Percentiles rank a stretch among this genome's conserved stretches.
Evolutionary conservation across 169 alveolate genomes (phyloP).

Genomic region (Plasmodium coatneyi): DNA sequence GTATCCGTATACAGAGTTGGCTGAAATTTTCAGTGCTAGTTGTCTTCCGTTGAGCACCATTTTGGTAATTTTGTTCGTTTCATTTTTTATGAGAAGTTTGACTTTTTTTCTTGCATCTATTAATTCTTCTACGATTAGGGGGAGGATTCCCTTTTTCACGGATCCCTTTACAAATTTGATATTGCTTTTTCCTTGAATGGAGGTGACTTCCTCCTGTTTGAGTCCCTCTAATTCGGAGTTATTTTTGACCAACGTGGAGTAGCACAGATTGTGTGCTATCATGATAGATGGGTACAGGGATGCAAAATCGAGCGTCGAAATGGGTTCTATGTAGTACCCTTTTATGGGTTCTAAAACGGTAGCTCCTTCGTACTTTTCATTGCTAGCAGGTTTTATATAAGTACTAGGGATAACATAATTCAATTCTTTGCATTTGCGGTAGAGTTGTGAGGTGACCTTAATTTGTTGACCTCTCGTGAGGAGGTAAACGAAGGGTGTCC

Average conservation of each 20-base stretch:
- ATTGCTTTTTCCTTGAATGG: constrained; percentile 43
- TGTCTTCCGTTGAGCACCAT: constrained; percentile 99
- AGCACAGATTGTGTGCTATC: constrained; percentile 99
- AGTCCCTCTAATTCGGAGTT: constrained; percentile 77
- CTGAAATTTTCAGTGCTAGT: constrained; percentile 98
- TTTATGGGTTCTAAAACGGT: constrained; percentile 94
- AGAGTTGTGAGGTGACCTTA: constrained; percentile 96
- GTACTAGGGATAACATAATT: constrained; percentile 94
- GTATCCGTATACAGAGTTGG: constrained; percentile 99
- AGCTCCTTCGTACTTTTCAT: constrained; percentile 95
- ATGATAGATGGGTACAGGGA: constrained; percentile 99
- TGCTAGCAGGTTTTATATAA: constrained; percentile 65
- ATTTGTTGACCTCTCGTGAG: constrained; percentile 98
- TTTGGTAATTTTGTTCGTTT: constrained; percentile 93
- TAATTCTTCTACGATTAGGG: constrained; percentile 97
- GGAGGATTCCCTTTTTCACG: constrained; percentile 95
- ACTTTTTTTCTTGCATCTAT: constrained; percentile 97
- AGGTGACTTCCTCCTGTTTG: constrained; percentile 73
- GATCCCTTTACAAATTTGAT: constrained; percentile 44
- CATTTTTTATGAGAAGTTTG: constrained; percentile 91
- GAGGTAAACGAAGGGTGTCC: constrained; percentile 95
- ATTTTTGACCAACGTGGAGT: constrained; percentile 94
- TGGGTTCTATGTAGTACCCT: constrained; percentile 97
- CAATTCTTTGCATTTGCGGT: constrained; percentile 92
- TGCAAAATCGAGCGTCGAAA: constrained; percentile 99